Evolutionary conservation across 768 basidiomycete genomes (phyloP), one percentile per base, ranked within the genome.

Genomic region (Leucocoprinus leucothites): DNA sequence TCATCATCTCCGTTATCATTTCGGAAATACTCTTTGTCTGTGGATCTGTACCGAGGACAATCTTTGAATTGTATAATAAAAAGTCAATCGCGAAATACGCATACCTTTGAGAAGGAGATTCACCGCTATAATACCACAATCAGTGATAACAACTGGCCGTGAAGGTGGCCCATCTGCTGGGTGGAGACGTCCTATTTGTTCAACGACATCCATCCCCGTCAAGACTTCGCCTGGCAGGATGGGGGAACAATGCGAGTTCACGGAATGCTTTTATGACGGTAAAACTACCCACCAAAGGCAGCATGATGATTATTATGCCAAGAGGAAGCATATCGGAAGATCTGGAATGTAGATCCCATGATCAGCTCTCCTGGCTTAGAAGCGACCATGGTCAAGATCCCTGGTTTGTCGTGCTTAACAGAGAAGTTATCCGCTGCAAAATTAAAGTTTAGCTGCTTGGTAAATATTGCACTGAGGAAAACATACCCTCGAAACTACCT

Each of bases 391-490:
- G 86, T 87, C 35, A 89, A 74, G 45, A 87, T 65, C 49, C 83
- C 82, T n/a, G 77, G 78, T 64, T 85, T 86, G 57, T 69, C 77
- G 78, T 96, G 94, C 71, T 83, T 85, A 57, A 84, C 65, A 58
- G 74, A 62, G 70, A 91, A 90, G 78, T 94, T 95, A 74, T 96
- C 94, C 9, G 9, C 38, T 38, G 38, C 9, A 6, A 11, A 31
- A 63, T 96, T 94, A 82, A 67, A 48, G 14, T 55, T 53, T 38
- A 40, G 49, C 19, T 40, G 38, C 34, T 9, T 1, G 8, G 14
- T 6, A 34, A 1, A 24, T 18, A 56, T 34, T 8, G 7, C 21
- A 40, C 53, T 44, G 35, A 26, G 36, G 53, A 43, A 48, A 38
- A 66, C 76, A 44, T 35, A 87, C 86, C 88, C 6, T 63, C 64